A percentile compares a stretch with the other conserved stretches of the same genome.
These are phyloP conservation scores for Coemansia sp. DNA, from an alignment of 192 early-diverging fungal species.

Conservation along the genomic window DNA sequence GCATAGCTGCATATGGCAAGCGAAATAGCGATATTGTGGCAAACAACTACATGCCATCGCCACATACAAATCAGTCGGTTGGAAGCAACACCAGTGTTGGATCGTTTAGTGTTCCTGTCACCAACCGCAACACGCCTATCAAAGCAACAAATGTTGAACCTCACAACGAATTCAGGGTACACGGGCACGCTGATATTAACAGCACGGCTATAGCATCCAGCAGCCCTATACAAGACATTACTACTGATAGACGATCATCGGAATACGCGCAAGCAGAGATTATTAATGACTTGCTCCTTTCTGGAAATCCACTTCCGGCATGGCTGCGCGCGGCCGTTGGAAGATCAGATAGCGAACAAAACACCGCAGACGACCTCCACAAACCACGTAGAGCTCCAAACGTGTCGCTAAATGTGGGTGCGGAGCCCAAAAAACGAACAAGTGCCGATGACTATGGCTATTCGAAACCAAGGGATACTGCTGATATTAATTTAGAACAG, in stretches of 20 bases:
- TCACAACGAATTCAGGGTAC: background rate
- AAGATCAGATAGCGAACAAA: background rate
- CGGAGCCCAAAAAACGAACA: background rate
- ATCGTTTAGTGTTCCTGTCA: constrained; percentile 3
- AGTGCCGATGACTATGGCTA: background rate
- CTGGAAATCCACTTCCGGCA: constrained; percentile 37
- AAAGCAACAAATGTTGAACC: background rate
- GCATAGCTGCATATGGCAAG: constrained; percentile 10
- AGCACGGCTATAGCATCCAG: background rate
- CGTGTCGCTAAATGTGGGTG: background rate
- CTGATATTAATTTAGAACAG: background rate
- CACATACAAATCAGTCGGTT: constrained; percentile 30
- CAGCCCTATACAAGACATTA: background rate
- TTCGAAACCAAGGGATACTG: background rate
- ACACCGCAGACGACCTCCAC: background rate
- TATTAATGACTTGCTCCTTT: constrained; percentile 33
- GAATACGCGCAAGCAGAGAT: constrained; percentile 14
- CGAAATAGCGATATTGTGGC: constrained; percentile 18
- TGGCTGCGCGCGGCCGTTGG: constrained; percentile 34
- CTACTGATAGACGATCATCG: background rate
- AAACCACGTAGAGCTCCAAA: background rate
- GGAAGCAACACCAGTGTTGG: constrained; percentile 21
- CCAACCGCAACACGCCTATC: background rate
- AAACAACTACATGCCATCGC: constrained; percentile 34
- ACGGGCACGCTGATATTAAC: background rate